Percentiles rank a stretch among this genome's conserved stretches.
phyloP scores from a whole-genome alignment of 495 filamentous ascomycete genomes.

The Platismatia glauca region DNA sequence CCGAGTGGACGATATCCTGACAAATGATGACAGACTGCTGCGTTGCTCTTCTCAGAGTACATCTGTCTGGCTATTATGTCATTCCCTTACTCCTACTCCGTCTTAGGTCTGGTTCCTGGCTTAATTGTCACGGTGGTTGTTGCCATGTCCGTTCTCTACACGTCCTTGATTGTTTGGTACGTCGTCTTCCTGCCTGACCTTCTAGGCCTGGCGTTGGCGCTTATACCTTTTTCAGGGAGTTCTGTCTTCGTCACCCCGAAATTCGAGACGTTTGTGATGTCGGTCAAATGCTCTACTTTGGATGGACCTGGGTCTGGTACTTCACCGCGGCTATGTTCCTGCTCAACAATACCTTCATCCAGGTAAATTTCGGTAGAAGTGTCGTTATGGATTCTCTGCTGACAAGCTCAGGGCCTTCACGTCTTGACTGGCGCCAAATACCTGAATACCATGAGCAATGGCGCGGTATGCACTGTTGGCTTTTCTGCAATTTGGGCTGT shows the following conservation, averaged over 20 bases:
- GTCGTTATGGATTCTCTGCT: constrained; percentile 8
- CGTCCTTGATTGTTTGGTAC: constrained; percentile 72
- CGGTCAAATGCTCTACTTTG: constrained; percentile 80
- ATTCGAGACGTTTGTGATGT: constrained; percentile 86
- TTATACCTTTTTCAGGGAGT: constrained; percentile 46
- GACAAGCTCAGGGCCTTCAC: constrained; percentile 52
- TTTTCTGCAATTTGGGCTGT: constrained; percentile 62
- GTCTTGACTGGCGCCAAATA: constrained; percentile 73
- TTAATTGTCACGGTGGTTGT: constrained; percentile 72
- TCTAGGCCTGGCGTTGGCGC: neutral
- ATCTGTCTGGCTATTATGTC: constrained; percentile 93
- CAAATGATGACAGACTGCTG: constrained; percentile 53
- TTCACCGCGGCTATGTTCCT: constrained; percentile 81
- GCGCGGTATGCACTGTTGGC: constrained; percentile 59
- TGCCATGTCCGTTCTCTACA: constrained; percentile 69
- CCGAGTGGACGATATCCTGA: constrained; percentile 13
- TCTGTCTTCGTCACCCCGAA: constrained; percentile 78
- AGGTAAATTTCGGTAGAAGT: constrained; percentile 32
- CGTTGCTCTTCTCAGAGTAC: constrained; percentile 81
- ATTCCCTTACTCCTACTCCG: constrained; percentile 81
- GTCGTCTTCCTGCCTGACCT: constrained; percentile 10
- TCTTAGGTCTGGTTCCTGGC: constrained; percentile 78
- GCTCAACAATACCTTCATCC: constrained; percentile 84
- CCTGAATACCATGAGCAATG: constrained; percentile 69
- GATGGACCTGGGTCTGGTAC: constrained; percentile 71